Base-by-base conservation (phyloP, 2,329 filamentous ascomycete species). In the Fusarium gaditjirri region DNA sequence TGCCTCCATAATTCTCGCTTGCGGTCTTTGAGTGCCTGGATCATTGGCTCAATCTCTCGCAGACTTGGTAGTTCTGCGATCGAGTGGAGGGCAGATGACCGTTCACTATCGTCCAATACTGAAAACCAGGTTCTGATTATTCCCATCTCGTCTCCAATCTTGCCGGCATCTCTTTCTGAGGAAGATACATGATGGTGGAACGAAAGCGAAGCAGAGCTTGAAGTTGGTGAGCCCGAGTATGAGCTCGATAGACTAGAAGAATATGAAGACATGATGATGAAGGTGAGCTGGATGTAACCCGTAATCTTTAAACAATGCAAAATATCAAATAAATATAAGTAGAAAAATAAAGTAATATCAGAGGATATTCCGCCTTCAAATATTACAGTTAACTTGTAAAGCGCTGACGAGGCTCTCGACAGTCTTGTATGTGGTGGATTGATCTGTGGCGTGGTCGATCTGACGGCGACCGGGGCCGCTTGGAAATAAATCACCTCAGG, bases 101-200 rank as follows among this genome's bases (percentile, higher is more conserved):
- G 54, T 57, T 76, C 75, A 38, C 57, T 49, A 57, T 76, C 75
- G 61, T 66, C 74, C 19, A 76, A 50, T 8, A 76, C 74, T 9
- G 75, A 69, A 27, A 76, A 76, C 75, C 75, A 76, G 4, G 75
- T 74, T 44, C 57, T 76, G 57, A 76, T 77, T 46, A 77, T 76
- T 9, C 72, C 61, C 8, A 77, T 58, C 53, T 77, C 75, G 25
- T 71, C 59, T 19, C 61, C 62, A 41, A 76, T 63, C n/a, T 56
- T 73, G 31, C 64, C 63, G 38, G 49, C 59, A n/a, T 75, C 65
- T 33, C 57, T 60, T 50, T 63, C 54, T 14, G 52, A 38, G 12
- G 54, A 58, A 27, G 55, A 52, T 8, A 21, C 23, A 43, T 47
- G 25, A 17, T 38, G 57, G 3, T 43, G 65, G 27, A 71, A 63